Conservation (phyloP, 768 basidiomycete species). For the Hypholoma fasciculare region DNA sequence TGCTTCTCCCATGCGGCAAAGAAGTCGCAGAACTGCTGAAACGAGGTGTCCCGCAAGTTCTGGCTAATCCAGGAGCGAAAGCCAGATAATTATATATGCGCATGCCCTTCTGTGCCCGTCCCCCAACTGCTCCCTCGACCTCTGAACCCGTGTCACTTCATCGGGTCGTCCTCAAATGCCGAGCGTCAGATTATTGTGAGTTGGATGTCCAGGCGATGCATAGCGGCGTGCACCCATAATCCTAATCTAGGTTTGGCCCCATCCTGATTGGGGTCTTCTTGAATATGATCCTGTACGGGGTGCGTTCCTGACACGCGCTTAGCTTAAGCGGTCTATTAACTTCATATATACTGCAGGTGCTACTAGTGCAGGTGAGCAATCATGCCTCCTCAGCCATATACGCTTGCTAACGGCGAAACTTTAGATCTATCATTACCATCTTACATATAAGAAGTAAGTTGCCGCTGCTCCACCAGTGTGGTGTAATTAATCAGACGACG, state of each 20-base stretch:
- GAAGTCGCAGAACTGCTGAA: background rate
- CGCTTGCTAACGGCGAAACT: background rate
- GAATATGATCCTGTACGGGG: conserved; percentile 49
- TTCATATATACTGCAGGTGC: conserved; percentile 23
- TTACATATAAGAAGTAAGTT: conserved; percentile 37
- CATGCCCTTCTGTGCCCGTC: background rate
- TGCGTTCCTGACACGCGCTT: conserved; percentile 17
- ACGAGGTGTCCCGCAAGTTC: too few species aligned
- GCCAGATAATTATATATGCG: background rate
- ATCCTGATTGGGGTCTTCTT: conserved; percentile 43
- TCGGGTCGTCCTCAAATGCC: conserved; percentile 16
- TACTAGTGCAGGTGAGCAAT: conserved; percentile 33
- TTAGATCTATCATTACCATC: conserved; percentile 38
- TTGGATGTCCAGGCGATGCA: background rate
- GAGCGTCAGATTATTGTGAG: conserved; percentile 32
- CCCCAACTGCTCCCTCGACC: conserved; percentile 2
- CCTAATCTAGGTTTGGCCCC: conserved; percentile 37
- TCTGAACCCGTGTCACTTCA: conserved; percentile 1
- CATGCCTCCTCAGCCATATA: background rate
- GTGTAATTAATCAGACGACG: background rate
- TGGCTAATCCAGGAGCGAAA: background rate
- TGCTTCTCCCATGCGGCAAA: conserved; percentile 6
- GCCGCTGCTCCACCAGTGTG: background rate
- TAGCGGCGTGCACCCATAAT: background rate
- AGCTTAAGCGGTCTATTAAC: background rate